phyloP scores from a whole-genome alignment of 1,284 basidiomycete species.

The Trametes hirsuta region DNA sequence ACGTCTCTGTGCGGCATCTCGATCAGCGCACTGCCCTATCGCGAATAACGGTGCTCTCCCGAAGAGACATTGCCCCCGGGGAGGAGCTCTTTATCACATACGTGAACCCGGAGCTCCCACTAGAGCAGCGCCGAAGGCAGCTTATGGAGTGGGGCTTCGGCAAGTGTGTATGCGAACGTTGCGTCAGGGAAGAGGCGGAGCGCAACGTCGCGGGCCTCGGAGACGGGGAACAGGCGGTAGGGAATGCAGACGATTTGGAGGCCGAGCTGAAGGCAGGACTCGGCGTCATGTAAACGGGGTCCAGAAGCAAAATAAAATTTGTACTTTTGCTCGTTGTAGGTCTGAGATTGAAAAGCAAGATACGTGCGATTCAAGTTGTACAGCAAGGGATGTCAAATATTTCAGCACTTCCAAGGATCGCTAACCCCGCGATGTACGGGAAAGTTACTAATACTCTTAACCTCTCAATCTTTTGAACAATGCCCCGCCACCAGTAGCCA shows the following conservation, averaged over 20 bases:
- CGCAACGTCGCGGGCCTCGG: conserved; percentile 34
- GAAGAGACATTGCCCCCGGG: conserved; percentile 62
- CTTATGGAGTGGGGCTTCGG: conserved; percentile 81
- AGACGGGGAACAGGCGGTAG: conserved; percentile 19
- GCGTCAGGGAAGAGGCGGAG: conserved; percentile 54
- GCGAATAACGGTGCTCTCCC: conserved; percentile 74
- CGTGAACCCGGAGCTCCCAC: conserved; percentile 65
- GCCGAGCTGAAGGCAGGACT: conserved; percentile 54
- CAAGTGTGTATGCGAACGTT: conserved; percentile 66
- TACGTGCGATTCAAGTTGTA: background rate
- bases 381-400: background rate
- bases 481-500: conserved; percentile 36
- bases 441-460: background rate
- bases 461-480: conserved; percentile 25
- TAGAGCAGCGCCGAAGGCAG: conserved; percentile 57
- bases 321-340: background rate
- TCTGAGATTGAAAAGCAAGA: background rate
- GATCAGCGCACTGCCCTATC: conserved; percentile 66
- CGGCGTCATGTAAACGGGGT: conserved; percentile 40
- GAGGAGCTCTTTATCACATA: conserved; percentile 83
- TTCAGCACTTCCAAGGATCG: background rate
- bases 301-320: background rate
- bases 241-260: conserved; percentile 42
- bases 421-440: background rate
- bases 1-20: conserved; percentile 73